phyloP scores from a whole-genome alignment of 805 yeast genomes.

The Barnettozyma sp. region DNA sequence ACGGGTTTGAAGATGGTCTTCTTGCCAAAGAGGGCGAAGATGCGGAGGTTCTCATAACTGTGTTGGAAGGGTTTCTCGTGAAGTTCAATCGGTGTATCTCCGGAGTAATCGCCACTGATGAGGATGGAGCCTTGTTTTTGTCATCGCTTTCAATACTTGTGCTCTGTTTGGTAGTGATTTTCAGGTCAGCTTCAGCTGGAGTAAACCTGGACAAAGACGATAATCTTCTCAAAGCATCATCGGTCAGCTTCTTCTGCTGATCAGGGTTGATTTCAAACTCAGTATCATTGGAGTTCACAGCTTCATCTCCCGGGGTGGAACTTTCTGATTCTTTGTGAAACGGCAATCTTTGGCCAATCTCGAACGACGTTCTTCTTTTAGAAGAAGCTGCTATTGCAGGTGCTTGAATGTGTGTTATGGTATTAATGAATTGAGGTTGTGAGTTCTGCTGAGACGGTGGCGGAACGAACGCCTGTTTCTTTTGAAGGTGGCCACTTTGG shows the following conservation, averaged over 20 bases:
- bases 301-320: conserved; percentile 11
- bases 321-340: conserved; percentile 27
- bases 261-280: conserved; percentile 25
- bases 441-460: conserved; percentile 13
- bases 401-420: conserved; percentile 34
- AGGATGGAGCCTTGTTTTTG: not conserved
- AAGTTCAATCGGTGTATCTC: conserved; percentile 6
- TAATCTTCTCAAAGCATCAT: conserved; percentile 33
- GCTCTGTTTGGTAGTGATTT: conserved; percentile 7
- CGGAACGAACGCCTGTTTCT: conserved; percentile 10
- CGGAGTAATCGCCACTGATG: conserved; percentile 8
- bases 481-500: conserved; percentile 13
- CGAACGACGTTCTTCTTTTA: conserved; percentile 26
- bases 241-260: conserved; percentile 30
- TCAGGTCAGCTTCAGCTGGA: conserved; percentile 25
- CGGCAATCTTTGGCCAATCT: conserved; percentile 29
- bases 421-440: conserved; percentile 23
- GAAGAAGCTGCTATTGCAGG: conserved; percentile 34
- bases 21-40: conserved; percentile 13
- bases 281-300: conserved; percentile 21
- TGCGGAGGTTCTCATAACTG: conserved; percentile 6
- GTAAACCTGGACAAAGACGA: conserved; percentile 25
- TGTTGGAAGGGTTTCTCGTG: not conserved
- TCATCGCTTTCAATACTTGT: conserved; percentile 6
- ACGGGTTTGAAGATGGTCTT: conserved; percentile 12